Evolutionary conservation across 202 grass and related monocot genomes (phyloP).

Genomic region (Brachypodium distachyon): DNA sequence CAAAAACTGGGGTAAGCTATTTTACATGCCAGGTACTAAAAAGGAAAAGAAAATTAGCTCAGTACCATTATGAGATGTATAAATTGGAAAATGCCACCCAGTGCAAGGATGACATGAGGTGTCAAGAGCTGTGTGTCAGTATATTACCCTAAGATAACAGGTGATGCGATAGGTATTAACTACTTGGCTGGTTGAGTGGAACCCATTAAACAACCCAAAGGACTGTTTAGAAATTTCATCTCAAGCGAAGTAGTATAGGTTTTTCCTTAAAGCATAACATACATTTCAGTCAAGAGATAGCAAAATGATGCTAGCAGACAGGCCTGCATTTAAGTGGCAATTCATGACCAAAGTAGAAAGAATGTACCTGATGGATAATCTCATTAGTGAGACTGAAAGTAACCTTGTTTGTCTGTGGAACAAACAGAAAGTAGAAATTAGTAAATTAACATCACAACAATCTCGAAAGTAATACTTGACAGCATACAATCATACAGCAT

Average conservation of each 20-base stretch:
- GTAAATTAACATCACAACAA: conserved; percentile 9
- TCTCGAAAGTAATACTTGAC: not conserved
- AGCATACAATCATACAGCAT: conserved; percentile 2
- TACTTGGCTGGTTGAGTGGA: not conserved
- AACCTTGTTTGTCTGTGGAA: conserved; percentile 91
- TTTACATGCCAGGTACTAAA: not conserved
- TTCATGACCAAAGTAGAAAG: conserved; percentile 8
- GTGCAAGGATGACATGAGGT: not conserved
- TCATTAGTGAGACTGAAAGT: conserved; percentile 86
- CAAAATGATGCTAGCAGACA: not conserved
- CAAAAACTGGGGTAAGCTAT: not conserved
- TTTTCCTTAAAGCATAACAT: not conserved
- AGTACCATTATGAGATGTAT: not conserved
- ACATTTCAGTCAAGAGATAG: not conserved
- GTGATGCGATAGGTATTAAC: not conserved
- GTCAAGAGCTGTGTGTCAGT: not conserved
- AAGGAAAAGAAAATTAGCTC: not conserved
- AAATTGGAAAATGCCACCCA: not conserved
- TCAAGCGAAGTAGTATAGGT: not conserved
- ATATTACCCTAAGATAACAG: not conserved
- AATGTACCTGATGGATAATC: conserved; percentile 85
- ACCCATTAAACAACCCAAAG: not conserved
- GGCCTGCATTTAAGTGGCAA: not conserved
- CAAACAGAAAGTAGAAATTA: conserved; percentile 22
- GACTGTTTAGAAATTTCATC: not conserved